Percentiles rank a stretch among this genome's conserved stretches.
Evolutionary conservation across 169 alveolate species (phyloP).

Genomic region (Eimeria sp.): DNA sequence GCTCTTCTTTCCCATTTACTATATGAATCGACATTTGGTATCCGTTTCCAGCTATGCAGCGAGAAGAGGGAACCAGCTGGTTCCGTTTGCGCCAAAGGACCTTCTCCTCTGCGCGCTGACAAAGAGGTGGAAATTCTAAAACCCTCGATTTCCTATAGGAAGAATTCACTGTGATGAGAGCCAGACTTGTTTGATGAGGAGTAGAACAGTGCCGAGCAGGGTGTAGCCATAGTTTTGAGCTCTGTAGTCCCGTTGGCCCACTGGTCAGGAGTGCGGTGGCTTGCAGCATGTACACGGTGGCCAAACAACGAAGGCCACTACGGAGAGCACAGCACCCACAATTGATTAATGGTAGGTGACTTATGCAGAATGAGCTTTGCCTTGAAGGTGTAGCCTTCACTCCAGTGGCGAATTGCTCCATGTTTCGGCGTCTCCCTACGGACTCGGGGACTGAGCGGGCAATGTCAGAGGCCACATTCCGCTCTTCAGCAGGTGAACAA

Average conservation of each 20-base stretch:
- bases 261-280: constrained; percentile 69
- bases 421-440: constrained; percentile 33
- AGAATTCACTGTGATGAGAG: neutral
- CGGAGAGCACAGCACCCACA: neutral
- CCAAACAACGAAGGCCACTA: neutral
- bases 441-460: neutral
- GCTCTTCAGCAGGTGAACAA: constrained; percentile 22
- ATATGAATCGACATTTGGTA: neutral
- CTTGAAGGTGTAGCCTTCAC: neutral
- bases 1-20: constrained; percentile 10
- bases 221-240: neutral
- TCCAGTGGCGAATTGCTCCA: neutral
- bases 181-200: neutral
- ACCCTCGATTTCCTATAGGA: neutral
- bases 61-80: neutral
- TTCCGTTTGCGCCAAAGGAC: neutral
- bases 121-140: neutral
- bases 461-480: constrained; percentile 63
- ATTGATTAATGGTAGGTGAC: neutral
- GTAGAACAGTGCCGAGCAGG: neutral
- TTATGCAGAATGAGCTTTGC: neutral
- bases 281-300: neutral
- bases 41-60: neutral
- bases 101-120: neutral
- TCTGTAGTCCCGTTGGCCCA: constrained; percentile 36